Evolutionary conservation across 2,329 filamentous ascomycete species (phyloP).

Genomic region (Nemania sp.): DNA sequence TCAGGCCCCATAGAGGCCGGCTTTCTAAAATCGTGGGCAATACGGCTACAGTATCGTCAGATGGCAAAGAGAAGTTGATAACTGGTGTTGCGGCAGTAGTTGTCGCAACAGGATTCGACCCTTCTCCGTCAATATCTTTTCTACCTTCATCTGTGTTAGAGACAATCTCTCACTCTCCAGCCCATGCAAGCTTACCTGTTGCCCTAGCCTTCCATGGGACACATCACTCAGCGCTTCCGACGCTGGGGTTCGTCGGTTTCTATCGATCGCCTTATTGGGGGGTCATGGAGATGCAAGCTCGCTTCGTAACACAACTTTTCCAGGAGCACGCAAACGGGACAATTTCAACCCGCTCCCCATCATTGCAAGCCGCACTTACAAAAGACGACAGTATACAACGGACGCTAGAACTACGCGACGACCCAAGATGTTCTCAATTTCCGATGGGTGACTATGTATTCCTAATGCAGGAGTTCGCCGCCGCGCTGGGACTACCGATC

Average conservation of each 20-base stretch:
- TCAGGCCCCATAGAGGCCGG: constrained; percentile 57
- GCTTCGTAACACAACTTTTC: constrained; percentile 58
- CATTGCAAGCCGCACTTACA: constrained; percentile 47
- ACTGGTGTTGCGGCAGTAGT: constrained; percentile 68
- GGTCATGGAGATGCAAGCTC: constrained; percentile 84
- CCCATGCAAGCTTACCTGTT: constrained; percentile 61
- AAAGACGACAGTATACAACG: constrained; percentile 51
- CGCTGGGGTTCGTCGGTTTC: constrained; percentile 79
- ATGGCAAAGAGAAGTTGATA: constrained; percentile 43
- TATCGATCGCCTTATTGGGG: constrained; percentile 87
- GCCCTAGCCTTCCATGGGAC: constrained; percentile 71
- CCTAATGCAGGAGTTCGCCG: constrained; percentile 71
- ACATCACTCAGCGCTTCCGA: constrained; percentile 62
- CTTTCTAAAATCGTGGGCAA: constrained; percentile 44
- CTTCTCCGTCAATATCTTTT: constrained; percentile 66
- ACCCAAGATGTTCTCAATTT: constrained; percentile 67
- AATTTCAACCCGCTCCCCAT: constrained; percentile 29
- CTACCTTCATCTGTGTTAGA: constrained; percentile 61
- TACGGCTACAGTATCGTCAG: constrained; percentile 43
- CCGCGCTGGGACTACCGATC: constrained; percentile 58
- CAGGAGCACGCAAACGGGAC: constrained; percentile 12
- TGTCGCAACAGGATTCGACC: constrained; percentile 75
- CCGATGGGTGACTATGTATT: constrained; percentile 83
- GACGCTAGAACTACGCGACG: constrained; percentile 56
- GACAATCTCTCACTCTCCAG: constrained; percentile 60